These are phyloP conservation scores for Rhododendron kiyosumense DNA, from an alignment of 148 eudicot genomes.

Conservation along the genomic window DNA sequence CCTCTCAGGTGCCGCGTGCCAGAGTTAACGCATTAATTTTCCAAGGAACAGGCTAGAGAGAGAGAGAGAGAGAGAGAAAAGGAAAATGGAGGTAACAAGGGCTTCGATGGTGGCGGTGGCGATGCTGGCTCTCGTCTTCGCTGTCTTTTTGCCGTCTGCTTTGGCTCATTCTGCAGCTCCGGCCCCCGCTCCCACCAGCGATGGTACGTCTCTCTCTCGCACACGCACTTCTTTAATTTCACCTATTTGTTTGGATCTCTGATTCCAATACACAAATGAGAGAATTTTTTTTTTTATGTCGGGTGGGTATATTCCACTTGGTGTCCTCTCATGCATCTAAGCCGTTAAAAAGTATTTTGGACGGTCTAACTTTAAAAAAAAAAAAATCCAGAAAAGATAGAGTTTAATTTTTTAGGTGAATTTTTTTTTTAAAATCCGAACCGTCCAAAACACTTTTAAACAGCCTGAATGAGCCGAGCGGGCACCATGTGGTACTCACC, in stretches of 20 bases:
- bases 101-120: conserved; percentile 33
- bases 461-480: fast-evolving
- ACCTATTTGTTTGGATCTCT: not conserved
- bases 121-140: conserved; percentile 36
- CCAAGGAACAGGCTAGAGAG: not conserved
- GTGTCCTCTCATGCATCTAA: too few species aligned
- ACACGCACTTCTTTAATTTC: not conserved
- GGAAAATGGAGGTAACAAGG: conserved; percentile 34
- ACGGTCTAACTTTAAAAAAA: too few species aligned
- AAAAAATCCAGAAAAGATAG: too few species aligned
- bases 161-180: conserved; percentile 44
- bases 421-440: too few species aligned
- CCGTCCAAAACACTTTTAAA: too few species aligned
- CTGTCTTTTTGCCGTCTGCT: conserved; percentile 12
- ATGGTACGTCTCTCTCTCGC: conserved; percentile 25
- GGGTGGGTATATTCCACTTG: too few species aligned
- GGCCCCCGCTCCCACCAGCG: conserved; percentile 45
- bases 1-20: not conserved
- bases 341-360: too few species aligned
- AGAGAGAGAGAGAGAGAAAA: conserved; percentile 10
- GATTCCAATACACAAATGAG: too few species aligned
- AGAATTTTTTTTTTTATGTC: too few species aligned
- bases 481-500: too few species aligned
- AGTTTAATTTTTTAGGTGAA: fast-evolving
- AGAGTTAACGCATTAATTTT: not conserved